Evolutionary conservation across 2,329 filamentous ascomycete genomes (phyloP), one percentile per base, ranked within the genome.

Genomic region (Phaeosphaeria sp.): DNA sequence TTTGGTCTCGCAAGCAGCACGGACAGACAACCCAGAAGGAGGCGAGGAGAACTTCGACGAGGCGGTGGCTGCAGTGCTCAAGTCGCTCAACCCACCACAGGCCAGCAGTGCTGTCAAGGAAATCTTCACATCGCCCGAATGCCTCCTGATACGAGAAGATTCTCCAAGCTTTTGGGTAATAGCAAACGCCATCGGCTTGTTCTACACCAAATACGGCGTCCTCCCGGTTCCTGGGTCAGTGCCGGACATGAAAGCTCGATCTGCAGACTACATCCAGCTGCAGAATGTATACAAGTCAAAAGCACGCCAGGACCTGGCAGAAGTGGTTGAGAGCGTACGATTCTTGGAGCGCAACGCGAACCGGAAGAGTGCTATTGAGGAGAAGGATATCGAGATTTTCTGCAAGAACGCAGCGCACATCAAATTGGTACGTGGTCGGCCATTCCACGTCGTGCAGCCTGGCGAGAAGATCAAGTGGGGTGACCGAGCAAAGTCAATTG

Each of bases 41-140:
- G 91, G 90, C 55, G 95, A 99, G 73, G 95, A 99, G 80, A 99
- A 99, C 76, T 99, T 93, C 72, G 92, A 97, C 59, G 95, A 99
- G 78, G 96, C 95, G 3, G 88, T 89, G 46, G 88, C 87, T 15
- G 92, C 93, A 5, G 93, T 98, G 0, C 83, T 98, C 69, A 96
- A 96, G 77, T 91, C 90, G n/a, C 82, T 99, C 30, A 88, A 89
- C 44, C 80, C 83, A 18, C 87, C 89, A 46, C 85, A 85, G 23
- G 77, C 96, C 20, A 88, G 90, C 42, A 86, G 86, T 46, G 85
- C 88, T 2, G 84, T 96, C 42, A 87, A 85, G 61, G 88, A 94
- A 63, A 88, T 98, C 9, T 94, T 99, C 72, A 84, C 89, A 39
- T 89, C 93, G 69, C 77, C 85, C 17, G 87, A 85, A 77, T 86